Percentiles rank a stretch among this genome's conserved stretches.
Evolutionary conservation across 495 filamentous ascomycete species (phyloP).

Genomic region (Podospora conica): DNA sequence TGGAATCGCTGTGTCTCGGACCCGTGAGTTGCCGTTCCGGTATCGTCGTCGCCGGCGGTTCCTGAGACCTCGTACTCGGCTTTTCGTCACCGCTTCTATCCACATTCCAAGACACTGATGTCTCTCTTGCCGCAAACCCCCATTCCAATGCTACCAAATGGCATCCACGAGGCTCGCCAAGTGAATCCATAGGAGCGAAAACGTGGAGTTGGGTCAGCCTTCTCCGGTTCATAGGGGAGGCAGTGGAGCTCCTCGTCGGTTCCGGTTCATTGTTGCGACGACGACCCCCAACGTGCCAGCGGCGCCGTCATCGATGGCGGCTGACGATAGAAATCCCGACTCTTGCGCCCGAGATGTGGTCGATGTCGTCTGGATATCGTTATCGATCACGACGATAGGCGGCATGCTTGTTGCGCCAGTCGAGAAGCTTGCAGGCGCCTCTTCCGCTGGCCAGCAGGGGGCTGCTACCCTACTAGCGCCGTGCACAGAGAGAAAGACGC

Average conservation of each 20-base stretch:
- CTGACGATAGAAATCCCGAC: background rate
- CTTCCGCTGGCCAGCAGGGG: background rate
- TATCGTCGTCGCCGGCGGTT: background rate
- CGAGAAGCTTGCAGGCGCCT: background rate
- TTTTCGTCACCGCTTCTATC: background rate
- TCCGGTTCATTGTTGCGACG: background rate
- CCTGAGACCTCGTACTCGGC: background rate
- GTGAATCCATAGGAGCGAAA: background rate
- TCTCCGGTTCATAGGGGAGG: too few species aligned
- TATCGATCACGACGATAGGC: background rate
- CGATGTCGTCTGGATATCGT: background rate
- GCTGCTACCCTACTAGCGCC: too few species aligned
- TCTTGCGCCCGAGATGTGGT: background rate
- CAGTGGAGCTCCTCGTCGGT: background rate
- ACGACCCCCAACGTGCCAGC: background rate
- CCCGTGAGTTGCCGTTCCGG: background rate
- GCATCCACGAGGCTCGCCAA: background rate
- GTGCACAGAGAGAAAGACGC: too few species aligned
- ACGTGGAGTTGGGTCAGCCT: background rate
- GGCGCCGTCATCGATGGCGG: background rate
- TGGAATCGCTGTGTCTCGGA: background rate
- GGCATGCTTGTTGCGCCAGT: background rate
- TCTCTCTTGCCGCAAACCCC: background rate
- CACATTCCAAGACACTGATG: background rate
- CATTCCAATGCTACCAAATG: background rate